Percentiles rank a stretch among this genome's conserved stretches.
Evolutionary conservation across 139 green algal species (phyloP).

Genomic region (Desmodesmus armatus): DNA sequence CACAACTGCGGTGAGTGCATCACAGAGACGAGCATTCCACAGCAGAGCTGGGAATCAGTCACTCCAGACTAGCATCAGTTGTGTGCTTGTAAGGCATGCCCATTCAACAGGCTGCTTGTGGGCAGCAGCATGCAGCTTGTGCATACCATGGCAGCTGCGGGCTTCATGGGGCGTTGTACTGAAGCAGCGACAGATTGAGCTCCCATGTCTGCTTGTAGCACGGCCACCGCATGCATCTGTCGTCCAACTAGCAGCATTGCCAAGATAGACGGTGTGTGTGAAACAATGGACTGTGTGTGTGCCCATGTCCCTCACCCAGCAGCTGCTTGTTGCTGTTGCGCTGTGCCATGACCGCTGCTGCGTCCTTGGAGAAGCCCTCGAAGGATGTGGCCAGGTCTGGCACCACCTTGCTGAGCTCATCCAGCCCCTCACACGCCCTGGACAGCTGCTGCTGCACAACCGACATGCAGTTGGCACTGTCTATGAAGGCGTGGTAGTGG

Average conservation of each 20-base stretch:
- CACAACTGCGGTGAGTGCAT: no score
- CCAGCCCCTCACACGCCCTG: constrained; percentile 53
- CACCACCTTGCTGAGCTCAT: constrained; percentile 59
- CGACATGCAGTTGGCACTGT: constrained; percentile 57
- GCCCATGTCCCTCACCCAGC: constrained; percentile 63
- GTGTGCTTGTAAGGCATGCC: not conserved
- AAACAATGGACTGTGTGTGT: constrained; percentile 1
- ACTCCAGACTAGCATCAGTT: not conserved
- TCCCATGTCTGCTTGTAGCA: no score
- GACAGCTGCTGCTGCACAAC: constrained; percentile 58
- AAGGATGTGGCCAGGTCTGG: constrained; percentile 72
- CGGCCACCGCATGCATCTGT: no score
- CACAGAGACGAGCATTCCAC: no score
- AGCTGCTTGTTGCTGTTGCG: constrained; percentile 80
- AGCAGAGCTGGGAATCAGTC: no score
- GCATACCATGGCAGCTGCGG: no score
- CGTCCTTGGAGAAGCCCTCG: constrained; percentile 71
- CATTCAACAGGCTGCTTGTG: not conserved
- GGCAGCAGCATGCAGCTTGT: not conserved
- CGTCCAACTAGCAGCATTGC: no score
- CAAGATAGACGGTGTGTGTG: no score
- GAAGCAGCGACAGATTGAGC: no score
- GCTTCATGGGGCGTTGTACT: no score
- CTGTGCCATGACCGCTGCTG: constrained; percentile 58
- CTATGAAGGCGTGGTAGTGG: constrained; percentile 64